Evolutionary conservation across 306 rosid genomes (phyloP), one percentile per base, ranked within the genome.

Genomic region (Cucurbita pepo): DNA sequence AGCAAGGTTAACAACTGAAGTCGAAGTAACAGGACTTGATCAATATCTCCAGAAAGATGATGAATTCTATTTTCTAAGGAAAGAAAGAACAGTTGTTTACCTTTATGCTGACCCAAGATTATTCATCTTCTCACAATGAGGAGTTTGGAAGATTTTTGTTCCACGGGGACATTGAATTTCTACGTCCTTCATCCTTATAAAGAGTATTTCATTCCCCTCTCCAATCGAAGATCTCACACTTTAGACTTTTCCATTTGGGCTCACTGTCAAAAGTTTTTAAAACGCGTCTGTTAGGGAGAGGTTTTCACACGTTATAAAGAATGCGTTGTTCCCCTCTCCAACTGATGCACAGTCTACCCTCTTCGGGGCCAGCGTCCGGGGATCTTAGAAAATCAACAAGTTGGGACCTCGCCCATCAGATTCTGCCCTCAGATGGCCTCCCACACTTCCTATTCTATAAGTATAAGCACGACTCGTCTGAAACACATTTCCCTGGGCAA

Each of bases 141-240:
- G 96, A 62, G 87, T n/a, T 82, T 54, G 92, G 88, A 25, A 89
- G 80, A 65, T 91, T 88, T 82, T 76, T 89, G 75, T 84, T 89
- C 99, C 96, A 89, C 45, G 89, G 65, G 88, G 95, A 76, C 97
- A 81, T 74, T 95, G 99, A 36, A 86, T 76, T 83, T 95, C 99
- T 18, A 83, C n/a, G n/a, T n/a, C n/a, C n/a, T n/a, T n/a, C 43
- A 58, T 22, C 22, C 22, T 22, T 22, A 22, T 22, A 22, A 22
- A 1, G 22, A 0, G 22, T 22, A 22, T 22, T 22, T 22, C 1
- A 1, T 22, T 22, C 22, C 22, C 1, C 22, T 1, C 22, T 22
- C 22, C 22, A 22, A 22, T 1, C 22, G 22, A 22, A 22, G n/a
- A 22, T 22, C 22, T 22, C 22, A 22, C 22, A 22, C 22, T 22